A percentile compares a stretch with the other conserved stretches of the same genome.
phyloP scores from a whole-genome alignment of 176 grass and related monocot genomes.

The Saccharum spontaneum region DNA sequence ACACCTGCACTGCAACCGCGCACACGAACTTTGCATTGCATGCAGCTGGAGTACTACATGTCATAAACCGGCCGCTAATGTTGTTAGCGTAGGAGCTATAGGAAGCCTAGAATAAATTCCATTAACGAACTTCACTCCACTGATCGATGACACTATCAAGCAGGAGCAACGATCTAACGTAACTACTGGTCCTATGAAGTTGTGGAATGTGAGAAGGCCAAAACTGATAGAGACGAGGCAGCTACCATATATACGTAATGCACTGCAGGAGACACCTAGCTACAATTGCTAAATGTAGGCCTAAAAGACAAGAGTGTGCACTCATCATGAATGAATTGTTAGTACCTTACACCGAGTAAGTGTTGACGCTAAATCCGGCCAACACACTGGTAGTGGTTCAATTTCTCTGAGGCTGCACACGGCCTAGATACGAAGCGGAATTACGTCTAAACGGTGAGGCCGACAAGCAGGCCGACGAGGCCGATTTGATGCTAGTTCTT shows the following conservation, averaged over 20 bases:
- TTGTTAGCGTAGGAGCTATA: neutral
- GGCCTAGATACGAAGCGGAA: no score
- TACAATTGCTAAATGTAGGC: no score
- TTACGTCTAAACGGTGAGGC: no score
- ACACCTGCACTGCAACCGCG: neutral
- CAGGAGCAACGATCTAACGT: neutral
- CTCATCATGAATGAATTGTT: no score
- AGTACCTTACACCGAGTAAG: no score
- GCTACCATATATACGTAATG: neutral
- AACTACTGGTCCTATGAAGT: neutral
- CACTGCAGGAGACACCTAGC: no score
- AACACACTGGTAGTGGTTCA: no score
- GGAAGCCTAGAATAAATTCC: neutral
- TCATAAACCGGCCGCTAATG: conserved; percentile 17
- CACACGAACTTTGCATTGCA: neutral
- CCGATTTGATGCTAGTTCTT: no score
- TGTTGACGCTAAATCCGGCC: no score
- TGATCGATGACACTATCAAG: neutral
- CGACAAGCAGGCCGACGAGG: no score
- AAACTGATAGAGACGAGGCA: neutral
- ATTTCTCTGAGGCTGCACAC: no score
- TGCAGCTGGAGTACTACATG: neutral
- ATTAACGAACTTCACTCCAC: neutral
- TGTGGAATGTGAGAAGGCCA: neutral
- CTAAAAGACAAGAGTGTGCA: no score